Evolutionary conservation across 176 grass and related monocot genomes (phyloP), one percentile per base, ranked within the genome.

Genomic region (Guadua angustifolia): DNA sequence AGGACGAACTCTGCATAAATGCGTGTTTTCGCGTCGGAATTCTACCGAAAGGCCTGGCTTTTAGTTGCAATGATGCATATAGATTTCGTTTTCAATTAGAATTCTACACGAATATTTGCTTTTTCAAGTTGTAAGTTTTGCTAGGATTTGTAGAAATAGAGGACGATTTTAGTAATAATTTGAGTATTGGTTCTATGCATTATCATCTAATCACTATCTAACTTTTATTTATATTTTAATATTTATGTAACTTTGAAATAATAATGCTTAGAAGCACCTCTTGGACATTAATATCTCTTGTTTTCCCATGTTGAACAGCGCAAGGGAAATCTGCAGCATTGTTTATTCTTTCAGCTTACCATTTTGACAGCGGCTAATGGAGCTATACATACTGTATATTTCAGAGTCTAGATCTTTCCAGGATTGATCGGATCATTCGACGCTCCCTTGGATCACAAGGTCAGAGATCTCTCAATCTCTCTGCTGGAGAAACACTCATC

Each of bases 391-490:
- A 14, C 11, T 82, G 17, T 49, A 24, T 82, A 19, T 82, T 59
- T 71, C 93, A 98, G 95, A 93, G 87, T 47, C 66, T 98, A n/a
- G 95, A 98, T 82, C 95, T 98, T 88, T 92, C 92, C 6, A 91
- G 93, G 69, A 85, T 95, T 63, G 95, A 98, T 86, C 84, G 95
- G 82, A 98, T 95, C 65, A 98, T 98, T 61, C 83, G 95, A 61
- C 87, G 95, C 17, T 98, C 95, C 3, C 63, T 98, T 73, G 95
- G 95, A 90, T 93, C 87, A 63, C 91, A 86, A 90, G 93, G 95
- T 93, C 44, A 84, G 80, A 55, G 74, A 39, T 73, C 56, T 67
- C 24, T 43, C 36, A 29, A 5, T 32, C 55, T 67, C 7, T 43
- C 38, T 44, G 9, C 19, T 88, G 21, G 38, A 71, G 1, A 38